Conservation (phyloP, 2,329 filamentous ascomycete species). For the Cercospora sp. region DNA sequence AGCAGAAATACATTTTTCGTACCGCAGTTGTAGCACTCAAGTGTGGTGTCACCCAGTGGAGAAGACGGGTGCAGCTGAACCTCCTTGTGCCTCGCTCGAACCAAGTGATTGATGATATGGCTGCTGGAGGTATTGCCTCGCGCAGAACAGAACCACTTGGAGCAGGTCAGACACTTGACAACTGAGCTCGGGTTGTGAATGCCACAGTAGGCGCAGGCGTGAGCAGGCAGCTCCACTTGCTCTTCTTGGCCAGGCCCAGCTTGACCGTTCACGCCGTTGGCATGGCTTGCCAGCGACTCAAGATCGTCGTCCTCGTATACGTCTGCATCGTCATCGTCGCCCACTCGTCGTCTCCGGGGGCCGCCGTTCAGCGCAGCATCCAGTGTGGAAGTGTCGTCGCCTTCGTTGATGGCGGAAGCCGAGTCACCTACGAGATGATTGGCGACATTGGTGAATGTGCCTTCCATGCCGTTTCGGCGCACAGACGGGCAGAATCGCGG, state of each 20-base stretch:
- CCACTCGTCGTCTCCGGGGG: constrained; percentile 67
- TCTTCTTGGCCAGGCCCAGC: constrained; percentile 67
- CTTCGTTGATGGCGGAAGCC: constrained; percentile 82
- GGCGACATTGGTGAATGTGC: constrained; percentile 82
- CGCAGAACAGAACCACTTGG: constrained; percentile 98
- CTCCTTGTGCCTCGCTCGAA: constrained; percentile 96
- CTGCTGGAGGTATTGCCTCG: constrained; percentile 95
- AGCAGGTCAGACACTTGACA: constrained; percentile 92
- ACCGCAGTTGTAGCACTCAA: constrained; percentile 99
- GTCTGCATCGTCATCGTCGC: constrained; percentile 88
- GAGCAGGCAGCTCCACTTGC: constrained; percentile 79
- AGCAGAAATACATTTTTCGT: constrained; percentile 99
- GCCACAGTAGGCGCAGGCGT: constrained; percentile 97
- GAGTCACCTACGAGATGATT: constrained; percentile 85
- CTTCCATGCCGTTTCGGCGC: constrained; percentile 62
- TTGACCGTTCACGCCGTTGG: constrained; percentile 69
- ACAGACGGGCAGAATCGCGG: constrained; percentile 13
- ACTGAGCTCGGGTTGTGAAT: constrained; percentile 95
- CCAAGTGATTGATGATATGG: constrained; percentile 97
- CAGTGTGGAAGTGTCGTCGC: constrained; percentile 59
- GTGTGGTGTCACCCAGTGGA: constrained; percentile 87
- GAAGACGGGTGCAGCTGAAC: constrained; percentile 94
- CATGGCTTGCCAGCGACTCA: constrained; percentile 75
- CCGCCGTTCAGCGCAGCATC: constrained; percentile 69
- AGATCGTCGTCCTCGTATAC: constrained; percentile 69